These are phyloP conservation scores for Lipomyces spencermartinsiae DNA, from an alignment of 805 yeast species.

Conservation along the genomic window DNA sequence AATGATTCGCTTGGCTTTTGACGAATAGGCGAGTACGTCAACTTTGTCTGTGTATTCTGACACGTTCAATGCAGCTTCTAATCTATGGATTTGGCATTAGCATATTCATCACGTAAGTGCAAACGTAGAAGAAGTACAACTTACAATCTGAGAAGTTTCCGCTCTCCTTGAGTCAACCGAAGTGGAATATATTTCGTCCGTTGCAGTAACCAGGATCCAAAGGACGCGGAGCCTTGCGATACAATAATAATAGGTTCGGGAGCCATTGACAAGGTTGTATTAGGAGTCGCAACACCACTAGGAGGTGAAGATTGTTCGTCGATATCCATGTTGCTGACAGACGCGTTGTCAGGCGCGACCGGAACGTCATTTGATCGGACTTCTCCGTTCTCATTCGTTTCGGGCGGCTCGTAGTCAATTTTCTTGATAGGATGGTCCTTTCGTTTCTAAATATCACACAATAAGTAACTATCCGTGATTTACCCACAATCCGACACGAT, in stretches of 20 bases:
- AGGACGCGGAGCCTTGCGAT: slow-evolving; percentile 36
- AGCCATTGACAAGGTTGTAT: slow-evolving; percentile 19
- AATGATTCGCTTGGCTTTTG: slow-evolving; percentile 74
- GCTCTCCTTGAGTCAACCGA: slow-evolving; percentile 69
- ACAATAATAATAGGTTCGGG: slow-evolving; percentile 35
- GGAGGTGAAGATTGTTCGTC: slow-evolving; percentile 33
- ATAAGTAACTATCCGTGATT: background rate
- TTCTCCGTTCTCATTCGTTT: slow-evolving; percentile 33
- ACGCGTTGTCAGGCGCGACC: slow-evolving; percentile 30
- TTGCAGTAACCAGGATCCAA: slow-evolving; percentile 34
- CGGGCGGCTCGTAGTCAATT: slow-evolving; percentile 38
- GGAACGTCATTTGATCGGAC: slow-evolving; percentile 34
- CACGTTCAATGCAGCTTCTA: slow-evolving; percentile 76
- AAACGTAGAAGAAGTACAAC: background rate
- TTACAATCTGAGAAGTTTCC: slow-evolving; percentile 64
- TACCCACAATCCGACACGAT: background rate
- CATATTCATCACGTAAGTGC: background rate
- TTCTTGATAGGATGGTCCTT: slow-evolving; percentile 52
- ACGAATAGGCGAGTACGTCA: slow-evolving; percentile 68
- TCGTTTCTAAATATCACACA: slow-evolving; percentile 47
- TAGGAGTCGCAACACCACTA: slow-evolving; percentile 27
- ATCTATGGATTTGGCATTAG: slow-evolving; percentile 8
- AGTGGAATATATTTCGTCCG: slow-evolving; percentile 64
- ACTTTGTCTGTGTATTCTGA: slow-evolving; percentile 82
- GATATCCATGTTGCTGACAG: slow-evolving; percentile 23